Conservation (phyloP, 2,329 filamentous ascomycete species). For the Botryotinia narcissicola region DNA sequence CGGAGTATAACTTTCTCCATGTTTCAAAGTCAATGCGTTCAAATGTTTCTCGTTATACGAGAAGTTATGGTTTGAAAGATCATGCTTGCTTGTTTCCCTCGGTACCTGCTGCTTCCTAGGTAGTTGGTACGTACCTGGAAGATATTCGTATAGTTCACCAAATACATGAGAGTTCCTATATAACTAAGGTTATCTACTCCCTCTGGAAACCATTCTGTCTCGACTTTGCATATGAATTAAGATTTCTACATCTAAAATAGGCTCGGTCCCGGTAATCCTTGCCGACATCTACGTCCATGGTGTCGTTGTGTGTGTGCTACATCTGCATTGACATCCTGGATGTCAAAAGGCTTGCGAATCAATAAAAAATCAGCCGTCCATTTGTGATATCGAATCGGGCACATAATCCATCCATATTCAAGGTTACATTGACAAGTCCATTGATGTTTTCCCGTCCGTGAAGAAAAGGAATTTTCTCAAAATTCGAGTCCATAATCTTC, state of each 20-base stretch:
- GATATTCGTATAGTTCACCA: background rate
- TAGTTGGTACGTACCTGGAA: background rate
- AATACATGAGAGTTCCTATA: background rate
- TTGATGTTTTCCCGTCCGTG: background rate
- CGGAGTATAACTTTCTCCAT: background rate
- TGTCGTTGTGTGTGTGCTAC: background rate
- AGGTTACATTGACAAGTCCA: background rate
- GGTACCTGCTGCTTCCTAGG: background rate
- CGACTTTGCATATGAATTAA: background rate
- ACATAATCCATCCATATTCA: background rate
- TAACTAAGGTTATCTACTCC: background rate
- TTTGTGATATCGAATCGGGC: background rate
- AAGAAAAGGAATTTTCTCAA: background rate
- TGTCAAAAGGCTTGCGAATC: conserved; percentile 11
- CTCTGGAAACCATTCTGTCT: background rate
- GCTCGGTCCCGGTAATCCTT: background rate
- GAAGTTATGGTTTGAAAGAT: background rate
- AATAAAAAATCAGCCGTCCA: background rate
- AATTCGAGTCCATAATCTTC: background rate
- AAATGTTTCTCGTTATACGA: background rate
- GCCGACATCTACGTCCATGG: background rate
- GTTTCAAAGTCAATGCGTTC: conserved; percentile 5
- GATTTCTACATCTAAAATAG: background rate
- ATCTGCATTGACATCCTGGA: background rate
- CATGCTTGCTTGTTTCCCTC: background rate